Evolutionary conservation across 768 basidiomycete species (phyloP), one percentile per base, ranked within the genome.

Genomic region (Rickenella mellea): DNA sequence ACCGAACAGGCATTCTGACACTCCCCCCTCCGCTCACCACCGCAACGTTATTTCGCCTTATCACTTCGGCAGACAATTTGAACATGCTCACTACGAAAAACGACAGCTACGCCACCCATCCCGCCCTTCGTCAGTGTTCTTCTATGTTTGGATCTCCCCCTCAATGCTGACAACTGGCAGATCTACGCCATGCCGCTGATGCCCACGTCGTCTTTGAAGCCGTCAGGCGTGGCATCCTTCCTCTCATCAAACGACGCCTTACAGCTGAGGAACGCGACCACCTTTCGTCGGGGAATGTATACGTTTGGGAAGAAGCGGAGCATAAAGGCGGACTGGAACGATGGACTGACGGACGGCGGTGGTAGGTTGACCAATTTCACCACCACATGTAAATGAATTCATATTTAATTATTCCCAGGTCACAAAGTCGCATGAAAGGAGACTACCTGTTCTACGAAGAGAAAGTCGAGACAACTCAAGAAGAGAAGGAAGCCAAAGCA

Each of bases 301-400:
- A 85, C 51, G 85, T 88, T 28, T 88, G 85, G 85, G 84, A 88
- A 51, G 85, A 88, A 57, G 81, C 83, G 3, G 83, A 82, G 49
- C 68, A 73, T 40, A 84, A 84, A 38, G 80, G 80, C 38, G 78
- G 76, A 6, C 62, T 84, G 27, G 65, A 86, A 44, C 71, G 85
- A 20, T 87, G 85, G 85, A 88, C 85, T 14, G 85, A 88, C 55
- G 85, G 85, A 11, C 68, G 83, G 48, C 66, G 85, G 63, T 88
- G 85, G 85, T 78, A 57, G 36, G 64, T 43, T 19, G 21, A 14
- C 17, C 35, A 9, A 20, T 9, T 35, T 36, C 27, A 17, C n/a
- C 17, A 27, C 14, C 19, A 21, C 14, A 21, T 14, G 26, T 19
- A 27, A 4, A 10, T 31, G 10, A 21, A 9, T 9, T 40, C 11